These are phyloP conservation scores for Diutina pseudorugosa DNA, from an alignment of 1,139 yeast genomes.

Conservation along the genomic window DNA sequence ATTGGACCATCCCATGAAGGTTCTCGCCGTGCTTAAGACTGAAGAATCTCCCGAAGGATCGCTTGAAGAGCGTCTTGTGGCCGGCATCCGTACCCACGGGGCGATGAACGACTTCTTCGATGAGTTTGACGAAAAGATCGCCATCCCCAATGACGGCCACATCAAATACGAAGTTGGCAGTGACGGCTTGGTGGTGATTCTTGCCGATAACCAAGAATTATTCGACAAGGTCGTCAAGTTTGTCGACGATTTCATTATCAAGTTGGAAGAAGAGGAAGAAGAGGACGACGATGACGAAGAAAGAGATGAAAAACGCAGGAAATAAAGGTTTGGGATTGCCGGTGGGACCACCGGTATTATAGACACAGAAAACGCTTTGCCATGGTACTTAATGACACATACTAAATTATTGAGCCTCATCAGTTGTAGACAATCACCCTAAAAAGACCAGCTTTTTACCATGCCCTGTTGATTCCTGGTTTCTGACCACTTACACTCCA, in stretches of 20 bases:
- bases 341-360: not conserved
- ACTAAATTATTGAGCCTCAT: no score
- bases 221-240: constrained; percentile 21
- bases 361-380: not conserved
- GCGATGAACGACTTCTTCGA: constrained; percentile 51
- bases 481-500: no score
- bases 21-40: not conserved
- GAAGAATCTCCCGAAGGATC: constrained; percentile 27
- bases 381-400: not conserved
- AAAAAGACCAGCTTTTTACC: no score
- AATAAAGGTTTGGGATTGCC: not conserved
- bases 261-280: constrained; percentile 23
- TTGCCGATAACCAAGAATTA: constrained; percentile 29
- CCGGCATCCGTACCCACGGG: constrained; percentile 31
- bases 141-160: constrained; percentile 55
- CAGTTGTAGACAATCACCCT: no score
- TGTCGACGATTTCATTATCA: constrained; percentile 20
- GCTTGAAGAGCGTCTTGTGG: constrained; percentile 39
- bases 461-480: no score
- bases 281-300: not conserved
- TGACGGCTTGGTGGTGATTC: constrained; percentile 55
- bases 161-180: constrained; percentile 63
- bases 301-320: not conserved
- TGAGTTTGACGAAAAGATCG: constrained; percentile 44
- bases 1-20: not conserved